phyloP scores from a whole-genome alignment of 2,329 filamentous ascomycete species.

The Venturia oleaginea region DNA sequence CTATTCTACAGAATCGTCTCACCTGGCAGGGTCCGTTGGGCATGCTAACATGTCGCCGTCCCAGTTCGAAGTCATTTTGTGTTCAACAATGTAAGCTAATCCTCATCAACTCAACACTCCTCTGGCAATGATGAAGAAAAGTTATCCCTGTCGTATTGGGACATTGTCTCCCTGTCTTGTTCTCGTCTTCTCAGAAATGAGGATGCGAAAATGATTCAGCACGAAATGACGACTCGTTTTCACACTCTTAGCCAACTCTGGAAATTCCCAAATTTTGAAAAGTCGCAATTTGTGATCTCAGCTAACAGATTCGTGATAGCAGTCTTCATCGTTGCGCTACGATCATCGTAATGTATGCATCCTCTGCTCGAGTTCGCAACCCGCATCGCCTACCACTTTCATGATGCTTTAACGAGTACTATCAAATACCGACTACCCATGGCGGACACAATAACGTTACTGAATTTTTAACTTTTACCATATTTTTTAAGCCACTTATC shows the following conservation, averaged over 20 bases:
- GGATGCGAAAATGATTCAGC: too few relatives aligned
- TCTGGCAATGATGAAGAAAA: conserved; percentile 1
- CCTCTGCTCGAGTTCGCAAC: neutral
- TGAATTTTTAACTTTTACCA: neutral
- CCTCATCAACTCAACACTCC: neutral
- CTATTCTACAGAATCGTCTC: neutral
- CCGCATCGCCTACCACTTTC: neutral
- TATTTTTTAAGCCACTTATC: neutral
- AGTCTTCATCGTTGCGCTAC: neutral
- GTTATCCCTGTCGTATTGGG: neutral
- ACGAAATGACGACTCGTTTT: too few relatives aligned
- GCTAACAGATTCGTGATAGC: neutral
- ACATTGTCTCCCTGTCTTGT: too few relatives aligned
- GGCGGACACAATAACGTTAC: conserved; percentile 1
- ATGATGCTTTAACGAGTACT: conserved; percentile 8
- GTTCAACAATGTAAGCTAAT: neutral
- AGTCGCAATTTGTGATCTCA: neutral
- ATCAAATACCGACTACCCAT: conserved; percentile 9
- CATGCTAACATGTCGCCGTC: neutral
- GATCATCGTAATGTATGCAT: neutral
- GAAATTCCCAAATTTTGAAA: neutral
- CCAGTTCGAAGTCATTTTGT: too few relatives aligned
- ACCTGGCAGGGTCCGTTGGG: neutral
- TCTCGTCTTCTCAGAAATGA: too few relatives aligned
- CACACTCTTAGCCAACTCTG: neutral